These are phyloP conservation scores for Elymus sibiricus DNA, from an alignment of 176 grass and related monocot genomes.

Conservation along the genomic window DNA sequence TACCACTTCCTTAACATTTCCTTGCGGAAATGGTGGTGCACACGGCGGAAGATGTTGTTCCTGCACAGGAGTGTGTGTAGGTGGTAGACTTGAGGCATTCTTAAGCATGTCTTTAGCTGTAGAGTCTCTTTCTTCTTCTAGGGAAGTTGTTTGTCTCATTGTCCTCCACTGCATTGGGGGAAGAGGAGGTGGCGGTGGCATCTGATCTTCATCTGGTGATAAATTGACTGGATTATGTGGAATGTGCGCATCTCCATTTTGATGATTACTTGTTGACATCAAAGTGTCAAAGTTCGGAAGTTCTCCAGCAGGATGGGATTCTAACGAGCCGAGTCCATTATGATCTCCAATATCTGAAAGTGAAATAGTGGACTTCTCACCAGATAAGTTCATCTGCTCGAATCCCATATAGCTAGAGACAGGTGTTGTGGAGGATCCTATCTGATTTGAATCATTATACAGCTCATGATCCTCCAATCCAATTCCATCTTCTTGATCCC, in stretches of 20 bases:
- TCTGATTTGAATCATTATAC: conserved; percentile 35
- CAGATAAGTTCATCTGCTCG: conserved; percentile 60
- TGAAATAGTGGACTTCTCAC: conserved; percentile 36
- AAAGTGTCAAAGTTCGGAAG: conserved; percentile 57
- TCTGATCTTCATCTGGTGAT: conserved; percentile 33
- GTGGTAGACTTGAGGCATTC: conserved; percentile 25
- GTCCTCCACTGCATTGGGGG: conserved; percentile 95
- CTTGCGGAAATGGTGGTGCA: conserved; percentile 19
- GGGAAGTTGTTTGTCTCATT: conserved; percentile 38
- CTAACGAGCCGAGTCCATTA: conserved; percentile 23
- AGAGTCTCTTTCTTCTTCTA: conserved; percentile 38
- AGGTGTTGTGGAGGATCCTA: conserved; percentile 31
- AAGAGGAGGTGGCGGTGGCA: conserved; percentile 82
- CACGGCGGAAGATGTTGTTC: conserved; percentile 20
- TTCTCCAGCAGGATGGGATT: conserved; percentile 41
- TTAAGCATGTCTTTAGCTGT: conserved; percentile 17
- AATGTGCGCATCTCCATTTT: conserved; percentile 35
- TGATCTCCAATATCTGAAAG: conserved; percentile 32
- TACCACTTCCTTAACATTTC: conserved; percentile 39
- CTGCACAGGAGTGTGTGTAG: conserved; percentile 27
- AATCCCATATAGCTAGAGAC: conserved; percentile 58
- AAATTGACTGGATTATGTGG: conserved; percentile 21
- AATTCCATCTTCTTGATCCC: conserved; percentile 71
- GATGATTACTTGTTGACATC: conserved; percentile 34
- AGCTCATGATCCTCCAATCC: conserved; percentile 41